These are phyloP conservation scores for Sphaceloma murrayae DNA, from an alignment of 2,329 filamentous ascomycete genomes.

Conservation along the genomic window DNA sequence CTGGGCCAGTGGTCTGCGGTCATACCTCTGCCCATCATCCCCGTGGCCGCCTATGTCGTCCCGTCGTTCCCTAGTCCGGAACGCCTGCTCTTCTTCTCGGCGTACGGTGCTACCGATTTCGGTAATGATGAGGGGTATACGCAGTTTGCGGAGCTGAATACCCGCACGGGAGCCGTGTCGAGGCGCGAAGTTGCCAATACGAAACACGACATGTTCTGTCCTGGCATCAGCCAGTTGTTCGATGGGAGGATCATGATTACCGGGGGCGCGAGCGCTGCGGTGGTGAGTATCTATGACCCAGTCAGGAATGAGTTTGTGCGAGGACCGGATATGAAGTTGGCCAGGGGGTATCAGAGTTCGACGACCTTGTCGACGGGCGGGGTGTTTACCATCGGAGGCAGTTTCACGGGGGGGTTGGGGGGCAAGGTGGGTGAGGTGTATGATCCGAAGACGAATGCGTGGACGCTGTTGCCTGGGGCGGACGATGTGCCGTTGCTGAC, in stretches of 20 bases:
- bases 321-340: constrained; percentile 37
- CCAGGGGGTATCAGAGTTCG: constrained; percentile 45
- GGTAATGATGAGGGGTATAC: constrained; percentile 3
- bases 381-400: constrained; percentile 52
- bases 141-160: not conserved
- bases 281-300: constrained; percentile 39
- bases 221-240: constrained; percentile 43
- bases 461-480: constrained; percentile 39
- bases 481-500: constrained; percentile 43
- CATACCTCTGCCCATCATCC: not conserved
- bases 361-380: constrained; percentile 43
- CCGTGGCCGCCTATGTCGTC: not conserved
- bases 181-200: constrained; percentile 30
- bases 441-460: constrained; percentile 37
- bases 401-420: constrained; percentile 41
- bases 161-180: not conserved
- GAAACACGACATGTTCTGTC: constrained; percentile 48
- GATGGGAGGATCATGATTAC: constrained; percentile 44
- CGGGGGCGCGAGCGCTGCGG: constrained; percentile 42
- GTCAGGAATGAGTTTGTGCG: constrained; percentile 32
- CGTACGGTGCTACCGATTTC: not conserved
- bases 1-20: not conserved
- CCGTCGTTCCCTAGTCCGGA: not conserved
- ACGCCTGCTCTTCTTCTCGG: constrained; percentile 1
- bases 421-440: constrained; percentile 47